Base-by-base conservation (phyloP, 1,139 yeast genomes). In the Zygoascus hellenicus region DNA sequence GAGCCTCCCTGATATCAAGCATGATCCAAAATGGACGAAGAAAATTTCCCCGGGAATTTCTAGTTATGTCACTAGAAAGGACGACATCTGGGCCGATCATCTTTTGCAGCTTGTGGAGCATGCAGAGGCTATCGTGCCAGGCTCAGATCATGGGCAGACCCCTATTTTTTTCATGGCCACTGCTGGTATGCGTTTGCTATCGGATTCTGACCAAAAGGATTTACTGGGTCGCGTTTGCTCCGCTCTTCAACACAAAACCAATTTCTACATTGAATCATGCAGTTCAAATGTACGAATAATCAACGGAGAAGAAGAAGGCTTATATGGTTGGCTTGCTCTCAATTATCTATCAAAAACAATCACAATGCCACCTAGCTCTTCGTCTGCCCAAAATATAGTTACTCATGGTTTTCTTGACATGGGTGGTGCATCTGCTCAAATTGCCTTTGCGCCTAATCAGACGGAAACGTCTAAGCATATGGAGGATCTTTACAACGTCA, bases 351-450 rank as follows among this genome's bases (percentile, higher is more conserved):
- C 78, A 22, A 83, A 81, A 1, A 79, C 56, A 4, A 46, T 46
- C 15, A 42, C 45, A 19, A 39, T 43, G 15, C 16, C 38, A 10
- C 9, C 38, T 9, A 22, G 19, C 13, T 36, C 42, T 44, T 34
- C 31, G 34, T 30, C 41, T 9, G 76, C 73, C 49, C 62, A 75
- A 70, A 51, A 75, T 74, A 2, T 69, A 69, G 77, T 75, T 50
- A 76, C 89, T 0, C 81, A 74, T 55, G 94, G 94, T 1, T 70
- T 84, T 32, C 66, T 85, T 56, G 92, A 84, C 56, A 81, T 85
- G 88, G 94, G 94, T 11, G 95, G 94, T 0, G 90, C 89, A 0
- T 81, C 89, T 1, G 81, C 92, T 1, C 94, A 85, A 60, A 77
- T 85, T 42, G 88, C 86, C 1, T 84, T 83, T 60, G 80, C 78